Base-by-base conservation (phyloP, 2,329 filamentous ascomycete genomes). In the Hypoxylon sp. region DNA sequence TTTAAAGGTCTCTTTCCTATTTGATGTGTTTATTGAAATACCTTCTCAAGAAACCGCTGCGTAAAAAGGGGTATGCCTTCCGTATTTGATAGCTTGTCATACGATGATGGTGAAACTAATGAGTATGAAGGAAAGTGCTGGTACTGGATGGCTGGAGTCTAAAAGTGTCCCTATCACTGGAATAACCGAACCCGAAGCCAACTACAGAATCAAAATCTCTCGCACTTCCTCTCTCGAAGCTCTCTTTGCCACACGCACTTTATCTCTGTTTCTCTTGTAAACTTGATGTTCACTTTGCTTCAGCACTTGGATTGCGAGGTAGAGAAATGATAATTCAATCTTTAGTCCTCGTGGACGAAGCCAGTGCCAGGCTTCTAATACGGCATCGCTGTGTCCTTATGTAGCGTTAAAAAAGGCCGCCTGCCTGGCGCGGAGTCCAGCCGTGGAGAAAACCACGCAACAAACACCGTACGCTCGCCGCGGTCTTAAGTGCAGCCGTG, bases 391-490 rank as follows among this genome's bases (percentile, higher is more conserved):
- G 52, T 60, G 52, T 65, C 57, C 65, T 65, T 56, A 25, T 32
- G 19, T 55, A 61, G 57, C 61, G 56, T 60, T 55, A 61, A 58
- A 65, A 63, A 62, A 65, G 48, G 62, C 59, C 50, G 59, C 49
- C 46, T 38, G 49, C 50, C 36, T 60, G 59, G 52, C 59, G 50
- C 59, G 62, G 53, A 66, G 59, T 56, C 25, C 52, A 60, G 57
- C 38, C 62, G 52, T 62, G 58, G 53, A 65, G 57, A 17, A 46
- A 17, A 65, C 61, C 61, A 62, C 48, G 52, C 25, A 61, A 65
- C 56, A 61, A 62, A 59, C 57, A 38, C 57, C 56, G 57, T 65
- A 21, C 28, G 52, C 57, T 61, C 28, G 52, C 48, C 57, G 45
- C 65, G 65, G 65, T 9, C 11, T 46, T 21, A 61, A 61, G 57